Evolutionary conservation across 805 yeast species (phyloP), one percentile per base, ranked within the genome.

Genomic region (Sungouiozyma intestinalis): DNA sequence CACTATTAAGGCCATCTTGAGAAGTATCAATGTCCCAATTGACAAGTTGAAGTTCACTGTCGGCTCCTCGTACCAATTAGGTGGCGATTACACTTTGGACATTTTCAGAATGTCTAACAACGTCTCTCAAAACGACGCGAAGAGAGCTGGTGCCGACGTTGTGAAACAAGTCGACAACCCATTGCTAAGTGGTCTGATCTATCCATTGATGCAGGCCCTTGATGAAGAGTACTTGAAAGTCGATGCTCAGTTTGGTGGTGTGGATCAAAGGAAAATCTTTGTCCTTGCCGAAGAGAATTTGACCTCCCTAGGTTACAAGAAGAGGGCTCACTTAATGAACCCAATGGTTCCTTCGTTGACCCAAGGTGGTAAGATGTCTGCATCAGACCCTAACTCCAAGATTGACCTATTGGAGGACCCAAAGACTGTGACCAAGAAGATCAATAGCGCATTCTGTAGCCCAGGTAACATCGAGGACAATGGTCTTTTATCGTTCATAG

Each of bases 61-160:
- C 29, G 99, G 99, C 34, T 83, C 94, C 5, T 77, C 85, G n/a
- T 92, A 87, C 71, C 97, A 92, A 67, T 68, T 80, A 43, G 64
- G 73, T 18, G 72, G 79, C 6, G 78, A 83, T 32, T 92, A 85
- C 68, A 83, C 94, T 7, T 61, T 92, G 79, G 99, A 92, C 58
- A 66, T 92, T 35, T 92, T 88, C 76, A 79, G 78, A 63, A 64
- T 92, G 58, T 74, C 94, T 38, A 92, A 90, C 63, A 62, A 69
- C 37, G 95, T 86, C 21, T 79, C 95, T 18, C 96, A 85, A 67
- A 88, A 90, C 61, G 97, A 88, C 61, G 96, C 97, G 46, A 85
- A 85, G 69, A 79, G 98, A 64, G 99, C 99, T 2, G 99, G 99
- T 63, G 97, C 99, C 9, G 99, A 92, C 65, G 99, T 92, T 43